phyloP scores from a whole-genome alignment of 345 rosid species.

The Ceriops zippeliana region DNA sequence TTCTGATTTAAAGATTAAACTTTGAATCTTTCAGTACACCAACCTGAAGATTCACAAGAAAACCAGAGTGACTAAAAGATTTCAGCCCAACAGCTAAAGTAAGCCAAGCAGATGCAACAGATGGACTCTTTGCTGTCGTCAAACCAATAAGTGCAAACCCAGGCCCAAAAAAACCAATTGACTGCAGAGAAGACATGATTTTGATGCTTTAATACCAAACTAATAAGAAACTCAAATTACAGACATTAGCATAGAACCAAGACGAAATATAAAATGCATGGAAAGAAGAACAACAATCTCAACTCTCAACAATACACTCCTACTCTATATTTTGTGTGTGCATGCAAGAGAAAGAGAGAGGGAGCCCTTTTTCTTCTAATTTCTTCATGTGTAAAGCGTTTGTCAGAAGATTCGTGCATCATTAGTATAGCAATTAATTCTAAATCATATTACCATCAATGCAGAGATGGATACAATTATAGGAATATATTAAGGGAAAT shows the following conservation, averaged over 20 bases:
- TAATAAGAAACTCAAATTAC: not conserved
- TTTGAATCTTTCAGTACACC: constrained; percentile 8
- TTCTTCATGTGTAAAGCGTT: not conserved
- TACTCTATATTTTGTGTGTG: too few species aligned
- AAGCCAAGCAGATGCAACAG: constrained; percentile 87
- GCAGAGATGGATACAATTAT: too few species aligned
- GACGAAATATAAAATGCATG: not conserved
- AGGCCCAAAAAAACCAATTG: constrained; percentile 85
- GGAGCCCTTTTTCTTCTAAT: not conserved
- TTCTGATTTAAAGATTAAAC: not conserved
- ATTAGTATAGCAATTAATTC: too few species aligned
- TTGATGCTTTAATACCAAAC: constrained; percentile 7
- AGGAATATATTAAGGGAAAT: not conserved
- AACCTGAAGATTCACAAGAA: constrained; percentile 95
- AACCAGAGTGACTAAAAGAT: constrained; percentile 93
- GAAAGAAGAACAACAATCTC: not conserved
- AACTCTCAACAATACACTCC: not conserved
- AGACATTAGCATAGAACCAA: not conserved
- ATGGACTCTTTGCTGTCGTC: constrained; percentile 65
- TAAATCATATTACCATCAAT: too few species aligned
- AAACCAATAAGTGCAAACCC: constrained; percentile 77
- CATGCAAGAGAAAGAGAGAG: too few species aligned
- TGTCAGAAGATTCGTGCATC: too few species aligned
- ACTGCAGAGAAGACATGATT: constrained; percentile 47
- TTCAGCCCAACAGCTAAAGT: constrained; percentile 85